Percentiles rank a stretch among this genome's conserved stretches.
phyloP scores from a whole-genome alignment of 225 moss, liverwort and hornwort species.

The Physcomitrellopsis africana region DNA sequence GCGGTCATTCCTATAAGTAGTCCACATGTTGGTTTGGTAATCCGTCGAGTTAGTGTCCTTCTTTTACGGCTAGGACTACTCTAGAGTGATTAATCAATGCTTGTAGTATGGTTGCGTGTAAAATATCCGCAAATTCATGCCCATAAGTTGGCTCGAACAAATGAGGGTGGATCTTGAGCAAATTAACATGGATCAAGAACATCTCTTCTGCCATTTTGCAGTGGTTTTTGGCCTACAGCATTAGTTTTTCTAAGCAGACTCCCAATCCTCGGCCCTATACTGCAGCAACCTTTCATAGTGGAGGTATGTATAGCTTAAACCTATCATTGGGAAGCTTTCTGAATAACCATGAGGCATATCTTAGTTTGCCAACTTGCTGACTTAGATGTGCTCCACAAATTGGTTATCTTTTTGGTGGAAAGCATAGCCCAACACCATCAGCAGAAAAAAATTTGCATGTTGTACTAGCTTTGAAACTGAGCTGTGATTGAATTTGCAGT shows the following conservation, averaged over 20 bases:
- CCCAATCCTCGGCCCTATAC: constrained; percentile 60
- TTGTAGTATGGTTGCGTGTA: background rate
- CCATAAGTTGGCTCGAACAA: too few species aligned
- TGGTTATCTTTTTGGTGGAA: background rate
- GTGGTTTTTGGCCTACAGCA: constrained; percentile 81
- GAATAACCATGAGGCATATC: background rate
- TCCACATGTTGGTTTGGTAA: too few species aligned
- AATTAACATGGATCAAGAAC: background rate
- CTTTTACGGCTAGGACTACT: too few species aligned
- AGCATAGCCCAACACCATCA: background rate
- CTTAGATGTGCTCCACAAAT: background rate
- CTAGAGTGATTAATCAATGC: background rate
- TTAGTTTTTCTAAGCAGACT: constrained; percentile 68
- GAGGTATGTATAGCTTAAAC: constrained; percentile 31
- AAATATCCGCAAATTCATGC: too few species aligned
- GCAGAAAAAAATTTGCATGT: background rate
- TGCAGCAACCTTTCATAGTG: constrained; percentile 62
- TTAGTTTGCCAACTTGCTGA: background rate
- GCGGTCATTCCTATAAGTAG: too few species aligned
- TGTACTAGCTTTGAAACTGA: background rate
- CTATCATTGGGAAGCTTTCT: background rate
- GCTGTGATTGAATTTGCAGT: constrained; percentile 37
- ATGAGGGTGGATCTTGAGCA: background rate
- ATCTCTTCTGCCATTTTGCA: constrained; percentile 27
- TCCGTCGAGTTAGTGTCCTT: too few species aligned